Percentiles rank a stretch among this genome's conserved stretches.
Conservation (phyloP, 768 basidiomycete species). For the Boletus sp. region DNA sequence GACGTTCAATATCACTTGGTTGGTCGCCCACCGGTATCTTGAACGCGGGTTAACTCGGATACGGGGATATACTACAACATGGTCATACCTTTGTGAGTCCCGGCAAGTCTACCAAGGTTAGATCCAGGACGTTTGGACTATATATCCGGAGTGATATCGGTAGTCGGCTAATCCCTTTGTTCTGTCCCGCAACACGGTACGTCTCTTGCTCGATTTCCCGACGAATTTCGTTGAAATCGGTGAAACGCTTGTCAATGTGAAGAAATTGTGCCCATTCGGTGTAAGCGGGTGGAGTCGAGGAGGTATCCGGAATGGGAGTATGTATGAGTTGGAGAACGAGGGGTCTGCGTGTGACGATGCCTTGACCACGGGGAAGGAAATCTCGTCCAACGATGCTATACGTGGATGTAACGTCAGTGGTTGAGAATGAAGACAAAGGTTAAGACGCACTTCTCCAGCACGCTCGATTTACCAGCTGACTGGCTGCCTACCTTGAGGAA, state of each 20-base stretch:
- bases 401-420: background rate
- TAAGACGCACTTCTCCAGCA: slow-evolving; percentile 82
- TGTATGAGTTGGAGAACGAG: slow-evolving; percentile 95
- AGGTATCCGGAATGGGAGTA: slow-evolving; percentile 59
- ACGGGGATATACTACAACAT: background rate
- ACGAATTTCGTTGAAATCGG: slow-evolving; percentile 92
- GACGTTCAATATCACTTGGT: slow-evolving; percentile 95
- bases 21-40: slow-evolving; percentile 96
- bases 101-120: slow-evolving; percentile 95
- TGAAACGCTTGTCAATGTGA: slow-evolving; percentile 93
- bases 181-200: slow-evolving; percentile 94
- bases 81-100: slow-evolving; percentile 86
- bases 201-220: slow-evolving; percentile 99
- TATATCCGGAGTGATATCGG: slow-evolving; percentile 95
- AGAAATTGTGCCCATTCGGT: slow-evolving; percentile 97
- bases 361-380: slow-evolving; percentile 83
- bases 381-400: slow-evolving; percentile 89
- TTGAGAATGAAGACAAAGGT: slow-evolving; percentile 2
- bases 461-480: slow-evolving; percentile 94
- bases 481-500: slow-evolving; percentile 83
- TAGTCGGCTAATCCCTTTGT: slow-evolving; percentile 95
- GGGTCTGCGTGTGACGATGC: slow-evolving; percentile 95
- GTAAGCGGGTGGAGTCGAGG: slow-evolving; percentile 43
- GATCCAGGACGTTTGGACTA: slow-evolving; percentile 91
- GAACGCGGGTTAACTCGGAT: background rate